Conservation (phyloP, 2,329 filamentous ascomycete genomes). For the Botryotinia convoluta region DNA sequence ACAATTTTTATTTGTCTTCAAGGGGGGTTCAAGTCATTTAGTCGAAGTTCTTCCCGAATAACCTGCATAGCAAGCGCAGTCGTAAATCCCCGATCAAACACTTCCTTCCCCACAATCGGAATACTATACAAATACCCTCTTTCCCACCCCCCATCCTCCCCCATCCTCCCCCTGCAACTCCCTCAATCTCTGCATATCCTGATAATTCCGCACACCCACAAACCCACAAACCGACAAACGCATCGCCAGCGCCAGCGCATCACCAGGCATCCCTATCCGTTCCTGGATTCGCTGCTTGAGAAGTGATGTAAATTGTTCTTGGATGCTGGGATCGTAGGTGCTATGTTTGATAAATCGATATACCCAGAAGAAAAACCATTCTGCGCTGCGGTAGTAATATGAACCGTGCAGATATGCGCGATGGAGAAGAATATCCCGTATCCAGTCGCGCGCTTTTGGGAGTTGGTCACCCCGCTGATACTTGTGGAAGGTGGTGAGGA, state of each 20-base stretch:
- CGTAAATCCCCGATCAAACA: neutral
- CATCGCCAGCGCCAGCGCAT: neutral
- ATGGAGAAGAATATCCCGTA: neutral
- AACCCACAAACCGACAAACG: neutral
- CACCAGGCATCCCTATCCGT: neutral
- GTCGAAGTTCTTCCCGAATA: neutral
- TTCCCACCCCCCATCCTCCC: neutral
- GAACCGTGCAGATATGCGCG: neutral
- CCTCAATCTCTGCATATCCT: neutral
- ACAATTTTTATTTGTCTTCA: too few species aligned
- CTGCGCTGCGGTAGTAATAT: neutral
- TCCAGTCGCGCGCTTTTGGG: neutral
- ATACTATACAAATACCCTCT: neutral
- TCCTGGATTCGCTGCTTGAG: neutral
- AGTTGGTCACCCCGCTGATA: neutral
- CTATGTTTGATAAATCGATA: neutral
- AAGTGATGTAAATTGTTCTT: neutral
- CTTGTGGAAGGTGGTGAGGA: neutral
- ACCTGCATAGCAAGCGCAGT: neutral
- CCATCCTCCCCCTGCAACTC: neutral
- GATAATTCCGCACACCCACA: neutral
- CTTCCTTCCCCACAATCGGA: neutral
- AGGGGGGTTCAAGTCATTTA: too few species aligned
- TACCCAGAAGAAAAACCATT: neutral
- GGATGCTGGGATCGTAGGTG: neutral